A percentile compares a stretch with the other conserved stretches of the same genome.
phyloP scores from a whole-genome alignment of 1,284 basidiomycete genomes.

The Kalmanozyma brasiliensis region DNA sequence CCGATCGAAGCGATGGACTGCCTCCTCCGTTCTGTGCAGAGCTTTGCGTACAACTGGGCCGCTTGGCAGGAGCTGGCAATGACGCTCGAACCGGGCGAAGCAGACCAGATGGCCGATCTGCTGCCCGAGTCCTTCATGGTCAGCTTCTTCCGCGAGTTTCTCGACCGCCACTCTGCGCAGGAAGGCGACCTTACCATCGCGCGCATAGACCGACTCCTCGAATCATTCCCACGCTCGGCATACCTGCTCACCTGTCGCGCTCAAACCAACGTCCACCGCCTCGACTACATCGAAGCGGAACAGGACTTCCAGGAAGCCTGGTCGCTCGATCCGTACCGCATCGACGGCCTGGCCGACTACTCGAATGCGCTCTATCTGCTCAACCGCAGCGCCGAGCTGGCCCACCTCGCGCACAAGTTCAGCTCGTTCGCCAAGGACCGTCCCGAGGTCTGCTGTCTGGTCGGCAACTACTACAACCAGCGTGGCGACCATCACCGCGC shows the following conservation, averaged over 20 bases:
- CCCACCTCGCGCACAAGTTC: slow-evolving; percentile 81
- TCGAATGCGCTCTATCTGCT: slow-evolving; percentile 97
- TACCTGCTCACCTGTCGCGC: slow-evolving; percentile 76
- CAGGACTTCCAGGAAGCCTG: slow-evolving; percentile 60
- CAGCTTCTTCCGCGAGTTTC: slow-evolving; percentile 88
- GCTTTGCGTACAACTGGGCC: slow-evolving; percentile 95
- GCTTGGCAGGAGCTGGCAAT: slow-evolving; percentile 74
- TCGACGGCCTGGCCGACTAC: slow-evolving; percentile 95
- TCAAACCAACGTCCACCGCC: slow-evolving; percentile 50
- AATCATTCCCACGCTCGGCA: slow-evolving; percentile 83
- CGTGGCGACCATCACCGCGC: slow-evolving; percentile 94
- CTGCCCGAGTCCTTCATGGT: slow-evolving; percentile 77
- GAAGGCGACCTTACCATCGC: slow-evolving; percentile 45
- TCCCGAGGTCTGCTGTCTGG: slow-evolving; percentile 84
- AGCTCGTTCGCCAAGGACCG: slow-evolving; percentile 57
- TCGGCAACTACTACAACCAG: slow-evolving; percentile 96
- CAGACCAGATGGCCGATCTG: slow-evolving; percentile 72
- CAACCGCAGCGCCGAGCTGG: slow-evolving; percentile 86
- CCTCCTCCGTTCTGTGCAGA: slow-evolving; percentile 79
- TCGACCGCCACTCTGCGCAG: slow-evolving; percentile 81
- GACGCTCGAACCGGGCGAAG: slow-evolving; percentile 55
- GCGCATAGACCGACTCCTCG: slow-evolving; percentile 72
- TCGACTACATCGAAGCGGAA: slow-evolving; percentile 59
- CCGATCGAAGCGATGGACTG: slow-evolving; percentile 81
- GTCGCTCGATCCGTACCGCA: slow-evolving; percentile 82